A percentile compares a stretch with the other conserved stretches of the same genome.
Conservation (phyloP, 2,329 filamentous ascomycete genomes). For the Apiospora saccharicola region DNA sequence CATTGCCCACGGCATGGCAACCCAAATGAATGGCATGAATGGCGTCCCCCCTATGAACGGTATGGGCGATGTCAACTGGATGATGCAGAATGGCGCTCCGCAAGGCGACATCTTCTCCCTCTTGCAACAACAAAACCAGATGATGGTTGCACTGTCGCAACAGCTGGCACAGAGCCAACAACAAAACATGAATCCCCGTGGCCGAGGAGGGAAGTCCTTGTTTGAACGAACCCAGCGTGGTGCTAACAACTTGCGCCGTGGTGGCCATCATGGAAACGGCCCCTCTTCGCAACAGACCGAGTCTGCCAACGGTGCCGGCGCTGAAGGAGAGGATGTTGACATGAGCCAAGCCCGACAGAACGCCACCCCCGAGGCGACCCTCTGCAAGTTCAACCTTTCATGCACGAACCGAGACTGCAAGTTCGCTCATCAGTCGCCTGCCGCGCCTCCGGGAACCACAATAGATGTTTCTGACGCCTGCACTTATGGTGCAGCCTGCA, state of each 20-base stretch:
- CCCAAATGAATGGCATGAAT: constrained; percentile 42
- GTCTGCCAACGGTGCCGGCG: constrained; percentile 45
- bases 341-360: constrained; percentile 63
- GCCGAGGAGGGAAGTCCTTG: constrained; percentile 64
- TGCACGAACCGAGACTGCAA: constrained; percentile 91
- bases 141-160: constrained; percentile 80
- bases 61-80: constrained; percentile 55
- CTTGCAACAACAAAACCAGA: constrained; percentile 85
- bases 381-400: constrained; percentile 89
- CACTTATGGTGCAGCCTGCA: constrained; percentile 88
- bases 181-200: constrained; percentile 51
- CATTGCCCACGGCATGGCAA: constrained; percentile 53
- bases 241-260: constrained; percentile 57
- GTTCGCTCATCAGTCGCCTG: constrained; percentile 94
- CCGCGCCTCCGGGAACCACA: constrained; percentile 77
- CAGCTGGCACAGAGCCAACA: constrained; percentile 65
- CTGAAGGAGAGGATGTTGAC: constrained; percentile 68
- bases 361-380: constrained; percentile 67
- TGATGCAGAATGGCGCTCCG: constrained; percentile 52
- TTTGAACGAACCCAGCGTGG: constrained; percentile 75
- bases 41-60: constrained; percentile 50
- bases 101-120: constrained; percentile 74
- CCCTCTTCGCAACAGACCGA: constrained; percentile 42
- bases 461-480: constrained; percentile 85
- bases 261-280: constrained; percentile 51